Base-by-base conservation (phyloP, 495 filamentous ascomycete genomes). In the Gamarada debralockiae region DNA sequence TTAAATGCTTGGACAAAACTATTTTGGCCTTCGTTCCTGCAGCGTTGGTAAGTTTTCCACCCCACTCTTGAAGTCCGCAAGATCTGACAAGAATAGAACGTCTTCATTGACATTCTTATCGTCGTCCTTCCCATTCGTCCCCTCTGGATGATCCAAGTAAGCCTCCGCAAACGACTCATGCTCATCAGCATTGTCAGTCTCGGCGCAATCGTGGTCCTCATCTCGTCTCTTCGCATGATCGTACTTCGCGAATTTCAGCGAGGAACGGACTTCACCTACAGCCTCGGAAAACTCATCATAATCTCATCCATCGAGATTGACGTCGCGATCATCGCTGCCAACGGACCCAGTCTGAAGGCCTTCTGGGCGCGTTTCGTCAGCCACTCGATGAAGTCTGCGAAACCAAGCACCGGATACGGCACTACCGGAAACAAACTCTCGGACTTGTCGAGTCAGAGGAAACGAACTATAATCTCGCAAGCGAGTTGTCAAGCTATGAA, bases 41-140 rank as follows among this genome's bases (percentile, higher is more conserved):
- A 12, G 40, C 41, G n/a, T 44, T 22, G 25, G 1, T 73, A 69
- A 43, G 65, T 67, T 59, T 61, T 67, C 50, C 48, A 60, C n/a
- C 62, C 60, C n/a, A 58, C 62, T 1, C 67, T 70, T 25, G 65
- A 69, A 38, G 67, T 71, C 48, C 64, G 59, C 5, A 69, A 67
- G 23, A 38, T 23, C 47, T 50, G 21, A 65, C 65, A 3, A 66
- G 62, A 23, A 36, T 36, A 71, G 51, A 65, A 64, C 23, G 67
- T 72, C 5, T 65, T 69, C 18, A 67, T 65, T 0, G 69, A 73
- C 25, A 65, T 72, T 49, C 57, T 66, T 10, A 70, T 70, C 8
- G 64, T 72, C 0, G 44, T 68, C 18, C 58, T 71, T 4, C 69
- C 70, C 18, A 64, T 73, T 44, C 69, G 64, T 1, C 66, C 65